These are phyloP conservation scores for Candida krabiensis DNA, from an alignment of 805 yeast genomes.

Conservation along the genomic window DNA sequence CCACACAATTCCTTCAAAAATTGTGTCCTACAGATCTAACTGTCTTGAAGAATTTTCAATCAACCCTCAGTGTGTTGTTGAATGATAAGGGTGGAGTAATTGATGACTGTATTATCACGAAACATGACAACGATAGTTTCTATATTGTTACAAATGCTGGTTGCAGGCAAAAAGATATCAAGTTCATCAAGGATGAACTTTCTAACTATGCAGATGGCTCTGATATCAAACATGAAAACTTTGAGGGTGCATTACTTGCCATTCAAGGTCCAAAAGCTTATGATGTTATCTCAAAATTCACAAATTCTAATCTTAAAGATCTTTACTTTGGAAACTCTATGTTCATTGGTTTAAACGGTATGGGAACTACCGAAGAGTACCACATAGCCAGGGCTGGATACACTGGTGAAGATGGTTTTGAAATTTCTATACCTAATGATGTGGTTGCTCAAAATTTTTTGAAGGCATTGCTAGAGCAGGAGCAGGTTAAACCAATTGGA, in stretches of 20 bases:
- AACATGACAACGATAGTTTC: slow-evolving; percentile 68
- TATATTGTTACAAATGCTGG: slow-evolving; percentile 97
- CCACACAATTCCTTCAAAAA: slow-evolving; percentile 67
- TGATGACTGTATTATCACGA: slow-evolving; percentile 90
- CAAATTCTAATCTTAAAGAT: slow-evolving; percentile 55
- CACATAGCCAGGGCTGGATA: slow-evolving; percentile 96
- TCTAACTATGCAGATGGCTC: slow-evolving; percentile 30
- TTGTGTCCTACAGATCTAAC: slow-evolving; percentile 86
- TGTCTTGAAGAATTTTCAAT: slow-evolving; percentile 53
- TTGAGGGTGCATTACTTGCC: slow-evolving; percentile 80
- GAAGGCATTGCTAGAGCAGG: slow-evolving; percentile 51
- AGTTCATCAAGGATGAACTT: slow-evolving; percentile 58
- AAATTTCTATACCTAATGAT: slow-evolving; percentile 69
- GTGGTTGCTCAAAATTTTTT: slow-evolving; percentile 62
- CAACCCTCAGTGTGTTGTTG: slow-evolving; percentile 76
- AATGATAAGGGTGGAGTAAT: slow-evolving; percentile 78
- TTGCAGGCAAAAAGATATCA: slow-evolving; percentile 77
- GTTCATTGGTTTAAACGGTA: slow-evolving; percentile 44
- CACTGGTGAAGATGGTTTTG: slow-evolving; percentile 99
- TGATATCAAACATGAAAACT: slow-evolving; percentile 37
- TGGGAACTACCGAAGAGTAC: slow-evolving; percentile 42
- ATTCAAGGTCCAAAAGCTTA: slow-evolving; percentile 90
- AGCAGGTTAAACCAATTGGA: slow-evolving; percentile 79
- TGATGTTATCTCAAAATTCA: slow-evolving; percentile 60
- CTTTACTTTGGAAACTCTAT: slow-evolving; percentile 75